These are phyloP conservation scores for Podospora comata DNA, from an alignment of 495 filamentous ascomycete genomes.

Conservation along the genomic window DNA sequence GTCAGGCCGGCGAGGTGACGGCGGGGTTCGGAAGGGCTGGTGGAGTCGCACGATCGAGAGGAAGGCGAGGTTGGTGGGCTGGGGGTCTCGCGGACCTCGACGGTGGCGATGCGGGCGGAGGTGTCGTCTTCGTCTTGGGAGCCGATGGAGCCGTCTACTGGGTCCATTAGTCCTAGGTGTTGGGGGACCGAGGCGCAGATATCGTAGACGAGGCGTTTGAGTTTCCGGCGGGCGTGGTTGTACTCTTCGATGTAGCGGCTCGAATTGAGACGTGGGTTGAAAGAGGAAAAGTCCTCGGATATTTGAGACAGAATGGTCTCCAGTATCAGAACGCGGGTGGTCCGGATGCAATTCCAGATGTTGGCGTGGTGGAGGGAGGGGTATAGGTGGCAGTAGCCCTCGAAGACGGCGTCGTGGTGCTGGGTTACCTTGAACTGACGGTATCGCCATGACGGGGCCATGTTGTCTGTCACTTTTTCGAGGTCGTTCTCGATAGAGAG, in stretches of 20 bases:
- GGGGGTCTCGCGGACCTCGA: slow-evolving; percentile 33
- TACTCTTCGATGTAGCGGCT: slow-evolving; percentile 26
- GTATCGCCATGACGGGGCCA: slow-evolving; percentile 42
- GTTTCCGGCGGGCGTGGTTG: slow-evolving; percentile 30
- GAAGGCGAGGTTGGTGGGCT: slow-evolving; percentile 31
- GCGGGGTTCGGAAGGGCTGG: slow-evolving; percentile 10
- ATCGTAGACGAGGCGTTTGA: slow-evolving; percentile 39
- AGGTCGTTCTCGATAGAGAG: slow-evolving; percentile 53
- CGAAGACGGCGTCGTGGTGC: slow-evolving; percentile 43
- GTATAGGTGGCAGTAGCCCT: slow-evolving; percentile 55
- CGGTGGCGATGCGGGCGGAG: slow-evolving; percentile 31
- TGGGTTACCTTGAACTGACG: slow-evolving; percentile 32
- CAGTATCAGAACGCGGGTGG: slow-evolving; percentile 54
- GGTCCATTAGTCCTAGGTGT: slow-evolving; percentile 37
- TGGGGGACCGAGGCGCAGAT: slow-evolving; percentile 50
- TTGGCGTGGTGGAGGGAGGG: slow-evolving; percentile 48
- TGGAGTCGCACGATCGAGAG: slow-evolving; percentile 24
- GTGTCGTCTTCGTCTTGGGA: slow-evolving; percentile 7
- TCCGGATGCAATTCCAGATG: slow-evolving; percentile 57
- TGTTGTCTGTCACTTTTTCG: slow-evolving; percentile 39
- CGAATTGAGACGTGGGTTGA: slow-evolving; percentile 14
- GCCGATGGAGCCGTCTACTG: slow-evolving; percentile 26
- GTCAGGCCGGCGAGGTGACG: slow-evolving; percentile 27
- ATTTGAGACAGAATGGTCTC: slow-evolving; percentile 48
- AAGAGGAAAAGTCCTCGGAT: slow-evolving; percentile 20